Evolutionary conservation across 305 asterid species (phyloP).

Genomic region (Andrographis paniculata): DNA sequence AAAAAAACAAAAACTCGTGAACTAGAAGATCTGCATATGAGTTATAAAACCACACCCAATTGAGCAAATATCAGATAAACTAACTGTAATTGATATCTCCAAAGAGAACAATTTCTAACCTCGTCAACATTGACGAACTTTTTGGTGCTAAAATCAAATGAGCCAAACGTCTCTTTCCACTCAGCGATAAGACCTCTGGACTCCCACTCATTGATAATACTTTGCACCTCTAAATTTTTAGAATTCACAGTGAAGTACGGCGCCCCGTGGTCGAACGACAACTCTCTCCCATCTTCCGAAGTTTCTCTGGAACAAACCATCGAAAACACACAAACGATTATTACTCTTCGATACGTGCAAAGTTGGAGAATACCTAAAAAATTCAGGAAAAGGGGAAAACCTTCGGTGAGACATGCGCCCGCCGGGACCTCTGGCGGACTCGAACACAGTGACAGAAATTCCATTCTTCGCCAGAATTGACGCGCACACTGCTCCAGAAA

Average conservation of each 20-base stretch:
- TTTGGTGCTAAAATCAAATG: constrained; percentile 59
- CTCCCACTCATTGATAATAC: constrained; percentile 64
- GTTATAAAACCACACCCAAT: background rate
- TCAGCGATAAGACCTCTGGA: constrained; percentile 69
- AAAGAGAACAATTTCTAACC: constrained; percentile 27
- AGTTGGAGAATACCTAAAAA: background rate
- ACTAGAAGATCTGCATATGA: too few relatives aligned
- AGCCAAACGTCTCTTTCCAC: constrained; percentile 76
- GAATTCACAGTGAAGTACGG: constrained; percentile 54
- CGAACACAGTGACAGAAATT: constrained; percentile 68
- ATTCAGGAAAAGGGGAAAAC: constrained; percentile 15
- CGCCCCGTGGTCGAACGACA: constrained; percentile 77
- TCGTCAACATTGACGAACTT: constrained; percentile 40
- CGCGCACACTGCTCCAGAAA: constrained; percentile 91
- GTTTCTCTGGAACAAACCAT: constrained; percentile 36
- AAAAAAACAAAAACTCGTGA: too few relatives aligned
- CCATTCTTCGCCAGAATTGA: constrained; percentile 75
- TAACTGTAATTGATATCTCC: background rate
- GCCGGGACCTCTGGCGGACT: constrained; percentile 87
- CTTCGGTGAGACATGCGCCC: constrained; percentile 97
- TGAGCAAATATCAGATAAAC: background rate
- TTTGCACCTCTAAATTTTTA: constrained; percentile 48
- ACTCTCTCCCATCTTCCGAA: constrained; percentile 74
- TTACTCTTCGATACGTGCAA: background rate
- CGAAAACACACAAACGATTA: background rate